A percentile compares a stretch with the other conserved stretches of the same genome.
Evolutionary conservation across 2,329 filamentous ascomycete species (phyloP).

Genomic region (Rugonectria rugulosa): DNA sequence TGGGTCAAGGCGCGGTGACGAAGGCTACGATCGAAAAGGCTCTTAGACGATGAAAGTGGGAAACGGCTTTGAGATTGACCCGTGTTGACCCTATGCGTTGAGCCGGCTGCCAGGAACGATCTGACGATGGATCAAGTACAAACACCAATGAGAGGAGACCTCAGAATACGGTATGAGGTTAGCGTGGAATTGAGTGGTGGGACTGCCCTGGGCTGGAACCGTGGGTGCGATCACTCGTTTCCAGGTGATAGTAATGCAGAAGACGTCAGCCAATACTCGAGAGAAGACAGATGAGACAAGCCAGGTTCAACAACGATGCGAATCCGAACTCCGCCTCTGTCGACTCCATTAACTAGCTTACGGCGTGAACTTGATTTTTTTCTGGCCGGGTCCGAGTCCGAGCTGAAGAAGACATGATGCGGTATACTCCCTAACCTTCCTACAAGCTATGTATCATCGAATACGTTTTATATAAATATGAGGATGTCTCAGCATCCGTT

Average conservation of each 20-base stretch:
- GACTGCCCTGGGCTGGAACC: constrained; percentile 1
- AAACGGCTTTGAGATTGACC: background rate
- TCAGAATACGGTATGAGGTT: constrained; percentile 23
- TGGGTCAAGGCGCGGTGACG: too few relatives aligned
- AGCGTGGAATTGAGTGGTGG: constrained; percentile 1
- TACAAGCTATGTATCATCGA: too few relatives aligned
- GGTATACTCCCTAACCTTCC: background rate
- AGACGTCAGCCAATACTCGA: too few relatives aligned
- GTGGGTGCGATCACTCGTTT: background rate
- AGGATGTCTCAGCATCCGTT: background rate
- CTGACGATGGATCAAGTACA: background rate
- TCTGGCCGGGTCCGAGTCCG: constrained; percentile 4
- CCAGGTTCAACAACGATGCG: background rate
- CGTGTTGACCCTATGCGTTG: background rate
- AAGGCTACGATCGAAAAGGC: background rate
- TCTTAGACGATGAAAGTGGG: background rate
- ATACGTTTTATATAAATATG: background rate
- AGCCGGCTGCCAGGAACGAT: too few relatives aligned
- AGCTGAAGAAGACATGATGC: background rate
- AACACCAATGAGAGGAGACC: constrained; percentile 13
- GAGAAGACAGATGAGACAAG: background rate
- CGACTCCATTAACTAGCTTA: background rate
- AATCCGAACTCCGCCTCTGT: background rate
- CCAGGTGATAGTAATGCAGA: background rate
- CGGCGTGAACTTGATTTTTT: background rate